Conservation (phyloP, 139 green algal genomes). For the Tetraselmis chui region DNA sequence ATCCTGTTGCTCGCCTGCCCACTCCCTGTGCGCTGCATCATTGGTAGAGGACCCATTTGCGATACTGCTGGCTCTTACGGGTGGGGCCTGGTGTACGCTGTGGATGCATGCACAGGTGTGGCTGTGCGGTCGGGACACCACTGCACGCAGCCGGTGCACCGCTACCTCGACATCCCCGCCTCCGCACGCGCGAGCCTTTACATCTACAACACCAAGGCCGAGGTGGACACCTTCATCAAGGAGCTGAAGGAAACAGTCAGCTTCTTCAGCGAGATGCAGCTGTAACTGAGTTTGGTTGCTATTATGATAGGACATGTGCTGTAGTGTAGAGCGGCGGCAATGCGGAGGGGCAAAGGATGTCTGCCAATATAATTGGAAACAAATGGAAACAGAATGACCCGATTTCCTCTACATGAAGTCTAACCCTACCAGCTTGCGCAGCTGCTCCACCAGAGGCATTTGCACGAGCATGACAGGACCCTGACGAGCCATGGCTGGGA, state of each 20-base stretch:
- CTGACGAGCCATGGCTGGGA: conserved; percentile 12
- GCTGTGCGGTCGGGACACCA: conserved; percentile 92
- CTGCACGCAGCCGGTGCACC: conserved; percentile 95
- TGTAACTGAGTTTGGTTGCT: no score
- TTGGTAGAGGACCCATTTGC: no score
- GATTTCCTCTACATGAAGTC: conserved; percentile 18
- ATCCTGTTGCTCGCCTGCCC: no score
- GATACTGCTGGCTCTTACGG: no score
- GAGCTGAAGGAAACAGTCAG: conserved; percentile 72
- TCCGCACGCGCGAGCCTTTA: conserved; percentile 81
- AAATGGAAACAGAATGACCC: no score
- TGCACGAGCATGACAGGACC: conserved; percentile 25
- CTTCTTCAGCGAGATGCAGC: conserved; percentile 66
- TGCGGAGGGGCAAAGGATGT: no score
- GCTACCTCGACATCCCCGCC: conserved; percentile 69
- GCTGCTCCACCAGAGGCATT: conserved; percentile 25
- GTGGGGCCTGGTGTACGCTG: no score
- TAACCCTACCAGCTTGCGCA: conserved; percentile 2
- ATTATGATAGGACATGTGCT: no score
- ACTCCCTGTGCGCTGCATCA: no score
- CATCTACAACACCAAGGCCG: conserved; percentile 89
- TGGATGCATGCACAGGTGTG: conserved; percentile 69
- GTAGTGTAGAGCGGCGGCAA: no score
- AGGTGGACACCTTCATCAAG: conserved; percentile 87
- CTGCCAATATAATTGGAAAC: no score